Evolutionary conservation across 2,329 filamentous ascomycete genomes (phyloP).

Genomic region (Ophiostoma populinum): DNA sequence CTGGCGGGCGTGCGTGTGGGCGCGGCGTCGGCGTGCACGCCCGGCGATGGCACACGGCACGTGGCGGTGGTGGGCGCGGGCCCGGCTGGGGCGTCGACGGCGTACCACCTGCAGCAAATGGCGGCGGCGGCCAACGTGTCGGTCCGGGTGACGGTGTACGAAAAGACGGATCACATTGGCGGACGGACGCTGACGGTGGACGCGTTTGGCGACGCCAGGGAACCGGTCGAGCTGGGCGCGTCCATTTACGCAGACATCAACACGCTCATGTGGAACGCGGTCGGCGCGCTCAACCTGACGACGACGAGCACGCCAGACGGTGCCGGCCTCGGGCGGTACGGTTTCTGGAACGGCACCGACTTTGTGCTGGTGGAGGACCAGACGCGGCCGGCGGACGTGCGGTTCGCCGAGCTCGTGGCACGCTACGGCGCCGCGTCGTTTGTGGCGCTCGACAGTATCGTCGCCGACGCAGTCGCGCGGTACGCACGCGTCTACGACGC

Average conservation of each 20-base stretch:
- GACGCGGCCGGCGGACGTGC: constrained; percentile 64
- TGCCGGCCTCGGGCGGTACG: constrained; percentile 39
- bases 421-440: constrained; percentile 59
- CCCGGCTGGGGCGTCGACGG: constrained; percentile 70
- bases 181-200: constrained; percentile 77
- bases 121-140: constrained; percentile 40
- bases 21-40: too few relatives aligned
- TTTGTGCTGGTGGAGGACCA: constrained; percentile 54
- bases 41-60: too few relatives aligned
- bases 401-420: constrained; percentile 74
- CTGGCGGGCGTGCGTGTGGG: background rate
- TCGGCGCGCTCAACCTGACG: constrained; percentile 50
- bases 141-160: constrained; percentile 75
- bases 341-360: constrained; percentile 66
- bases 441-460: too few relatives aligned
- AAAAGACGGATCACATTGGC: constrained; percentile 60
- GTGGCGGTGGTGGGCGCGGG: constrained; percentile 47
- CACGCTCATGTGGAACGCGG: constrained; percentile 61
- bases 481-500: too few relatives aligned
- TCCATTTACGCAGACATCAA: constrained; percentile 85
- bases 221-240: constrained; percentile 72
- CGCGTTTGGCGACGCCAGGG: constrained; percentile 46
- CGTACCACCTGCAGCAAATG: constrained; percentile 64
- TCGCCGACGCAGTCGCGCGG: too few relatives aligned
- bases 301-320: constrained; percentile 6